Evolutionary conservation across 192 early-diverging fungal species (phyloP).

Genomic region (Rhizophagus prolifer): DNA sequence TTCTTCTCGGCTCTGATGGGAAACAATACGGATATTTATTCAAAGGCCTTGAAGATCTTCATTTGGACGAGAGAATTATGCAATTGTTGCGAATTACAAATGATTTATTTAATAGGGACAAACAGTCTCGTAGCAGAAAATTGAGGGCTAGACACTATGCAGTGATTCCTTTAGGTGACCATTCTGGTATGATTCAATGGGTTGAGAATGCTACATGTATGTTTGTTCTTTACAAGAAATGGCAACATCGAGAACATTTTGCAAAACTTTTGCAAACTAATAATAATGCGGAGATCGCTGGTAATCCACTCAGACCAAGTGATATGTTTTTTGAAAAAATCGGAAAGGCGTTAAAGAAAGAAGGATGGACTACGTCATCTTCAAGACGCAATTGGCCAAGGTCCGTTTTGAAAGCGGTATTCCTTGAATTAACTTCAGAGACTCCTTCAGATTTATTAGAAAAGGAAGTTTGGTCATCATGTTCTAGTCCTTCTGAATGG

Average conservation of each 20-base stretch:
- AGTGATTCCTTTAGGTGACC: constrained; percentile 87
- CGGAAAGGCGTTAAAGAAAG: constrained; percentile 52
- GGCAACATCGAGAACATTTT: constrained; percentile 72
- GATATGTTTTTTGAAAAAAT: constrained; percentile 83
- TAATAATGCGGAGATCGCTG: constrained; percentile 30
- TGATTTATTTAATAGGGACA: constrained; percentile 57
- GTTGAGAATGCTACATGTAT: constrained; percentile 78
- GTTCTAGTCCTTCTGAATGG: constrained; percentile 70
- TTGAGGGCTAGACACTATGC: constrained; percentile 51
- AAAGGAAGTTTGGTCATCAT: constrained; percentile 65
- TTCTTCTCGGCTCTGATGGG: constrained; percentile 59
- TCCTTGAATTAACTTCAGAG: constrained; percentile 59
- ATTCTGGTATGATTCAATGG: constrained; percentile 95
- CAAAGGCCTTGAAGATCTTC: constrained; percentile 91
- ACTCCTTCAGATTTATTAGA: constrained; percentile 66
- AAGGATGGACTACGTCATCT: constrained; percentile 49
- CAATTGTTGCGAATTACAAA: constrained; percentile 71
- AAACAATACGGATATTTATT: constrained; percentile 71
- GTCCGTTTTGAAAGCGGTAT: constrained; percentile 54
- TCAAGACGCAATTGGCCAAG: constrained; percentile 73
- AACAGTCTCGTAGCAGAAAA: constrained; percentile 35
- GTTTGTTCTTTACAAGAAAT: constrained; percentile 74
- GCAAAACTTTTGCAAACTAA: constrained; percentile 49
- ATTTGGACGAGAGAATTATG: constrained; percentile 90
- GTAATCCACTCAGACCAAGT: constrained; percentile 43